phyloP scores from a whole-genome alignment of 805 yeast genomes.

The Candida arabinofermentans region DNA sequence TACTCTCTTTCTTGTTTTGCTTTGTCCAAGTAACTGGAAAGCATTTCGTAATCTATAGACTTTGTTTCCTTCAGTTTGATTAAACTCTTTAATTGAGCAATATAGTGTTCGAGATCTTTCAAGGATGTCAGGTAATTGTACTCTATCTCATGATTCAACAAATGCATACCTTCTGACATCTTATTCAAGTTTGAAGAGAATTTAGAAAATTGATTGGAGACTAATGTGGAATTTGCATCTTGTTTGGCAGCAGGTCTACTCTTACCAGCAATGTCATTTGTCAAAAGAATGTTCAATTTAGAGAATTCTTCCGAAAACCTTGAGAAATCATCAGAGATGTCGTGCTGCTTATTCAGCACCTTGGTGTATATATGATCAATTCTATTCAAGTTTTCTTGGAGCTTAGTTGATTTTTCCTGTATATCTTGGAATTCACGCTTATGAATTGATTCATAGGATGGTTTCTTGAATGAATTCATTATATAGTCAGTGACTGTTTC shows the following conservation, averaged over 20 bases:
- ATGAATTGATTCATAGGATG: slow-evolving; percentile 47
- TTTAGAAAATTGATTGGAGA: slow-evolving; percentile 30
- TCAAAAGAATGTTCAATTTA: slow-evolving; percentile 47
- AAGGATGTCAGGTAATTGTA: slow-evolving; percentile 77
- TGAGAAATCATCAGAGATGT: slow-evolving; percentile 67
- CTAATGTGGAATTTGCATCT: slow-evolving; percentile 19
- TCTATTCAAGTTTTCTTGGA: slow-evolving; percentile 76
- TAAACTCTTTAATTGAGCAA: slow-evolving; percentile 57
- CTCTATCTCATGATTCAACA: slow-evolving; percentile 50
- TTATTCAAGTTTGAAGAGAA: slow-evolving; percentile 39
- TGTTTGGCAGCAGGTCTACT: slow-evolving; percentile 19
- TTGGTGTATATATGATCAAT: slow-evolving; percentile 76
- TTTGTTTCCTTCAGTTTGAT: slow-evolving; percentile 86
- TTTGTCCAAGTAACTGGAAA: slow-evolving; percentile 72
- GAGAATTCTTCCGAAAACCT: slow-evolving; percentile 67
- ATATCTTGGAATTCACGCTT: slow-evolving; percentile 79
- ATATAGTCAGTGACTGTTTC: slow-evolving; percentile 89
- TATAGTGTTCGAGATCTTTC: slow-evolving; percentile 83
- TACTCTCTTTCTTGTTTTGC: slow-evolving; percentile 58
- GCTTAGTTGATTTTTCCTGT: slow-evolving; percentile 73
- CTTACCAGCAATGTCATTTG: slow-evolving; percentile 32
- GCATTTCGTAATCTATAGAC: slow-evolving; percentile 84
- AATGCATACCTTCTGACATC: slow-evolving; percentile 25
- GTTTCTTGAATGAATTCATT: slow-evolving; percentile 89
- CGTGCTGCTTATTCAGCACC: slow-evolving; percentile 67